phyloP scores from a whole-genome alignment of 108 stramenopile genomes.

The Asterionellopsis glacialis region DNA sequence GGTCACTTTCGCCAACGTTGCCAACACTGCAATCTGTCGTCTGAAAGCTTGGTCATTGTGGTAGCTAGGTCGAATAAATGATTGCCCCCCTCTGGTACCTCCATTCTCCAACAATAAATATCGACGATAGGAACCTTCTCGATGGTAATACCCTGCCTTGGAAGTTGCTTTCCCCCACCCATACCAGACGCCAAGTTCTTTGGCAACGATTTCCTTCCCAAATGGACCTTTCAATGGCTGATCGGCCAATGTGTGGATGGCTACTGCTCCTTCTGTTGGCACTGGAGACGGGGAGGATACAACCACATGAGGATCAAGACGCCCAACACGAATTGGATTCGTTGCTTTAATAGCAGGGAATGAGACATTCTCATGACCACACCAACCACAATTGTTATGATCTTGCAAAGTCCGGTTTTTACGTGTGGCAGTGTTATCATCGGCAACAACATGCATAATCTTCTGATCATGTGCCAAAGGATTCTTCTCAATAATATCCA shows the following conservation, averaged over 20 bases:
- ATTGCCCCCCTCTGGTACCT: no score
- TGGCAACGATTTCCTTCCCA: conserved; percentile 39
- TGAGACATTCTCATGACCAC: background rate
- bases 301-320: conserved; percentile 10
- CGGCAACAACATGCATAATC: conserved; percentile 10
- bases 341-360: background rate
- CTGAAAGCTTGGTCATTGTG: conserved; percentile 3
- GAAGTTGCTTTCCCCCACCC: background rate
- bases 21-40: conserved; percentile 24
- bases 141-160: conserved; percentile 10
- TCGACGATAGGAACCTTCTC: conserved; percentile 8
- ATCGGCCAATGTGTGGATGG: conserved; percentile 27
- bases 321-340: background rate
- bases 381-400: no score
- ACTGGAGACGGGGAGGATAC: conserved; percentile 13
- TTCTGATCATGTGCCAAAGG: conserved; percentile 39
- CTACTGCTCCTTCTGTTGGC: conserved; percentile 12
- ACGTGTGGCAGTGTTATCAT: no score
- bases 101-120: conserved; percentile 8
- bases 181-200: conserved; percentile 26
- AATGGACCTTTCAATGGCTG: conserved; percentile 23
- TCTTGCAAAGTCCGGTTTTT: no score
- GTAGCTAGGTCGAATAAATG: conserved; percentile 3
- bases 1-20: conserved; percentile 21
- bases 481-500: conserved; percentile 2